Conservation (phyloP, 371 early-diverging fungal genomes). For the Mucor irregularis region DNA sequence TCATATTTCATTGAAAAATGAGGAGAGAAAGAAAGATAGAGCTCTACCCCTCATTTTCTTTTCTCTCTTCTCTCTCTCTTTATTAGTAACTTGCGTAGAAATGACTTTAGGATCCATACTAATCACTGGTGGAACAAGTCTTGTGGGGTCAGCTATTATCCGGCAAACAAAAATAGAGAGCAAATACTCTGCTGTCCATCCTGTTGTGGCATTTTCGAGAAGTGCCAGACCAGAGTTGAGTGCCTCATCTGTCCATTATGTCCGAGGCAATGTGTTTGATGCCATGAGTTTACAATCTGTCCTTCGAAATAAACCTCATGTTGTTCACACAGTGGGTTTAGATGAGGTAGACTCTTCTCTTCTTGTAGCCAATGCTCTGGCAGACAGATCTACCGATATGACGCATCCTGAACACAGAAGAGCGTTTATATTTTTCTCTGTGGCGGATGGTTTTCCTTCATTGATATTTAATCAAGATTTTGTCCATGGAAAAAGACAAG, state of each 20-base stretch:
- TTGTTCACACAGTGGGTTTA: neutral
- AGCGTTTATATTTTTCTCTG: neutral
- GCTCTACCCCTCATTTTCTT: too few species aligned
- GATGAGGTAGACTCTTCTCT: neutral
- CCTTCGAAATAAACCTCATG: neutral
- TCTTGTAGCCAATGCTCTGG: neutral
- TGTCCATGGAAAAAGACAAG: neutral
- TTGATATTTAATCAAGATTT: neutral
- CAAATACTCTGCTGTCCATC: neutral
- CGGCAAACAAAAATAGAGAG: neutral
- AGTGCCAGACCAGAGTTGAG: neutral
- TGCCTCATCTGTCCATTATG: neutral
- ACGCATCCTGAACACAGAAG: neutral
- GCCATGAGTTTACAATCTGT: neutral
- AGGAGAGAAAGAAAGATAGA: too few species aligned
- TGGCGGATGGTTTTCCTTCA: neutral
- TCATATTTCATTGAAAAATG: too few species aligned
- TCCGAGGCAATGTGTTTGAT: neutral
- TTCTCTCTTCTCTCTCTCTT: too few species aligned
- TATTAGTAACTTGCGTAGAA: too few species aligned
- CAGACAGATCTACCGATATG: neutral
- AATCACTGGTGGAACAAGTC: neutral
- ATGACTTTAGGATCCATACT: neutral
- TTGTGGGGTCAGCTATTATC: neutral
- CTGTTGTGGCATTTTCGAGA: neutral